Evolutionary conservation across 1,284 basidiomycete species (phyloP).

Genomic region (Heterobasidion irregulare): DNA sequence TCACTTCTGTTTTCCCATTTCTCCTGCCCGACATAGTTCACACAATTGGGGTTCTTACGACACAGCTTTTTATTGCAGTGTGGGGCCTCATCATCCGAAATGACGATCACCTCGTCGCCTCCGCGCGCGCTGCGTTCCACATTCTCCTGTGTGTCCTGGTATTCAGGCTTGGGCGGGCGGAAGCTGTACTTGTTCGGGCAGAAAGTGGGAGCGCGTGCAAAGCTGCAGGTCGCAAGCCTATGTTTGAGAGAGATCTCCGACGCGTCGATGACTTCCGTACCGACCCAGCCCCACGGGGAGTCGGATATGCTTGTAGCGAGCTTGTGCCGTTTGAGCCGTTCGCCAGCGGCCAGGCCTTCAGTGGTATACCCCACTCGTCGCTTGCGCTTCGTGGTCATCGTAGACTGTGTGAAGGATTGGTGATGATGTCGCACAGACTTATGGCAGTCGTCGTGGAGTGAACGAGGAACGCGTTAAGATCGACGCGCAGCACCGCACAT

Average conservation of each 20-base stretch:
- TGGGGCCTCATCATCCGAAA: slow-evolving; percentile 52
- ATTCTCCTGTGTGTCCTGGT: slow-evolving; percentile 3
- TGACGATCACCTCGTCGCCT: slow-evolving; percentile 49
- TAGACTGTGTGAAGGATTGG: neutral
- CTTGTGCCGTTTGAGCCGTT: slow-evolving; percentile 50
- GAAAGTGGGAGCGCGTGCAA: slow-evolving; percentile 40
- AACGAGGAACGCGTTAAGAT: no score
- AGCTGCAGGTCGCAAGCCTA: slow-evolving; percentile 56
- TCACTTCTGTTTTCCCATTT: slow-evolving; percentile 64
- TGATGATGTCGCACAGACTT: neutral
- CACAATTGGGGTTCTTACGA: slow-evolving; percentile 69
- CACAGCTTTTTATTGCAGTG: slow-evolving; percentile 60
- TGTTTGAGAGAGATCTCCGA: slow-evolving; percentile 59
- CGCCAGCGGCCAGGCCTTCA: slow-evolving; percentile 44
- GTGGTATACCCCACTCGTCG: slow-evolving; percentile 38
- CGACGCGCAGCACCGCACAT: no score
- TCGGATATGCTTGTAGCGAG: slow-evolving; percentile 30
- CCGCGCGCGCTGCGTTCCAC: slow-evolving; percentile 34
- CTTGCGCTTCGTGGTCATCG: slow-evolving; percentile 58
- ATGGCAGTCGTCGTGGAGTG: no score
- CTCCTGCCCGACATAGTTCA: slow-evolving; percentile 80
- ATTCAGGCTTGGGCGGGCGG: slow-evolving; percentile 15
- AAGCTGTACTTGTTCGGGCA: slow-evolving; percentile 44
- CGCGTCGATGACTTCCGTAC: slow-evolving; percentile 45
- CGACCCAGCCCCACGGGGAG: slow-evolving; percentile 73